Evolutionary conservation across 257 asterid species (phyloP).

Genomic region (Thymus mandschuricus): DNA sequence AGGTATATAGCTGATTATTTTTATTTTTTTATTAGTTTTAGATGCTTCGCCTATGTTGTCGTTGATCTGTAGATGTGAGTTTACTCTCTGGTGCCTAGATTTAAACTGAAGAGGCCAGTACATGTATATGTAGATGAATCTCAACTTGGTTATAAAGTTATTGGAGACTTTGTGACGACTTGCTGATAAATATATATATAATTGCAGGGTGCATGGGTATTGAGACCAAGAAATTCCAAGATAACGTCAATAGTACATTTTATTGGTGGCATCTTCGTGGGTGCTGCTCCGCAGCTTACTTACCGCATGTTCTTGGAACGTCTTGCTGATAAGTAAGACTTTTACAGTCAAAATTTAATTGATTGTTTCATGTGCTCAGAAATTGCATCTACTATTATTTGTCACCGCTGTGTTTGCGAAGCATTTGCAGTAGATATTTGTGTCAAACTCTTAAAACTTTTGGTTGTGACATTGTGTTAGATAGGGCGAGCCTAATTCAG

Average conservation of each 20-base stretch:
- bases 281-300: slow-evolving; percentile 98
- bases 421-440: background rate
- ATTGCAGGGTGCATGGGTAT: slow-evolving; percentile 90
- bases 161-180: slow-evolving; percentile 16
- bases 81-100: slow-evolving; percentile 13
- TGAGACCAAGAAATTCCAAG: slow-evolving; percentile 66
- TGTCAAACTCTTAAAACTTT: background rate
- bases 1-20: slow-evolving; percentile 47
- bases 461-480: background rate
- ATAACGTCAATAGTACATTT: slow-evolving; percentile 69
- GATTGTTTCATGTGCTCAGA: slow-evolving; percentile 2
- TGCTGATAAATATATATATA: slow-evolving; percentile 18
- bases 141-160: slow-evolving; percentile 10
- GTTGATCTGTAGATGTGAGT: background rate
- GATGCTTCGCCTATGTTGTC: background rate
- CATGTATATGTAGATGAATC: slow-evolving; percentile 16
- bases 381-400: slow-evolving; percentile 5
- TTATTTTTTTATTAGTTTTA: background rate
- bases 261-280: slow-evolving; percentile 93
- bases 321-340: slow-evolving; percentile 75
- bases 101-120: background rate
- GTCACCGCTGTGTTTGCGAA: background rate
- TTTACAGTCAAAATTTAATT: slow-evolving; percentile 11
- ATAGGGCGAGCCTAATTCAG: slow-evolving; percentile 7
- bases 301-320: slow-evolving; percentile 92